Evolutionary conservation across 2,329 filamentous ascomycete genomes (phyloP), one percentile per base, ranked within the genome.

Genomic region (Cordyceps javanica): DNA sequence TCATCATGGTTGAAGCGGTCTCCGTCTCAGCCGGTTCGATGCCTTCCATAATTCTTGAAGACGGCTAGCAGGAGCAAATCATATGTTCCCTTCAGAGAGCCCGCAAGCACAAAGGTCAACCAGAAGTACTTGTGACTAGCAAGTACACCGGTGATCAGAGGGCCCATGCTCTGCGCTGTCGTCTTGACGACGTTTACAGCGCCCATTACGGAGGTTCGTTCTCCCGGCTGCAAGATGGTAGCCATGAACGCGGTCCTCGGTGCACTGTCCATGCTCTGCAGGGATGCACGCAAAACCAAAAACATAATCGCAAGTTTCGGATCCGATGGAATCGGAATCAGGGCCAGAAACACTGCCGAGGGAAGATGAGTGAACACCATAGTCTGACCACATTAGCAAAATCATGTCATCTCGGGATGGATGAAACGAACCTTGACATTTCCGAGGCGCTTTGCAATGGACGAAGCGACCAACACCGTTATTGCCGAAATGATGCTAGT

Each of bases 281-380:
- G 80, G 60, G 81, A 83, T 0, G 86, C 77, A 8, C 88, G 80
- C 11, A 87, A 73, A 16, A 87, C 69, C 11, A 90, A 73, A 57
- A 90, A 81, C 0, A 76, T 68, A 46, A 89, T 75, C 0, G 86
- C 79, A 5, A 85, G 60, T 11, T 73, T 73, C 0, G 84, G 70
- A 3, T 76, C 73, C 21, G 73, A 69, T 0, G 85, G 83, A 0
- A 86, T 64, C 0, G 84, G 82, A 23, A 90, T 82, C 21, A 90
- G 69, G 14, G 81, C 74, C 1, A 90, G 77, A 62, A 85, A 86
- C 26, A 90, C 70, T 8, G 87, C 77, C 0, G 86, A 88, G 0
- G 88, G 88, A 0, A 90, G 74, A 63, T 90, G 87, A 0, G 87
- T 89, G 65, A 89, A 88, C 9, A 88, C 86, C 87, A 90, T 90